A percentile compares a stretch with the other conserved stretches of the same genome.
Evolutionary conservation across 2,329 filamentous ascomycete species (phyloP).

Genomic region (Tricladium varicosporioides): DNA sequence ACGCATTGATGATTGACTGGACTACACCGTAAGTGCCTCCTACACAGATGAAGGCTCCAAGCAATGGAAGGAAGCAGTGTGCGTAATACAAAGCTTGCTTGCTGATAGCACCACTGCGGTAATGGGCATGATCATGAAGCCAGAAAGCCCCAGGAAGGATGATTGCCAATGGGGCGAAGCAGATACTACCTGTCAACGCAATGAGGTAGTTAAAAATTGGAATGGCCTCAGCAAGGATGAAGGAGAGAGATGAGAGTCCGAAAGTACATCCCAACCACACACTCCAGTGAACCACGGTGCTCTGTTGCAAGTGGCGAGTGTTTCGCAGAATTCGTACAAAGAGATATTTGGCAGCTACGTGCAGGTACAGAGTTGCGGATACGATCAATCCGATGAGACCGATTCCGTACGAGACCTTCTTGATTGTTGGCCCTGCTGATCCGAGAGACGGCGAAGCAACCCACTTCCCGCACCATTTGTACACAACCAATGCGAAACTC

Average conservation of each 20-base stretch:
- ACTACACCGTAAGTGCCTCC: conserved; percentile 46
- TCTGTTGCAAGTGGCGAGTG: conserved; percentile 49
- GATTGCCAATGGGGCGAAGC: conserved; percentile 50
- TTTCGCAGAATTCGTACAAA: conserved; percentile 54
- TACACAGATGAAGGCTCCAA: conserved; percentile 39
- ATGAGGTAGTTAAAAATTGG: conserved; percentile 54
- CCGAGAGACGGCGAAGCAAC: conserved; percentile 61
- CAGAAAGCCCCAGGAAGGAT: conserved; percentile 48
- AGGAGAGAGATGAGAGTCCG: conserved; percentile 42
- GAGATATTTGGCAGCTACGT: conserved; percentile 53
- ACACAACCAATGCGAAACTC: conserved; percentile 51
- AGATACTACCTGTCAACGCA: conserved; percentile 47
- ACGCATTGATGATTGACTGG: conserved; percentile 50
- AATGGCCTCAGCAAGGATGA: conserved; percentile 51
- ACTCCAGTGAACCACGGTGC: conserved; percentile 49
- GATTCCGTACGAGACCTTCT: conserved; percentile 61
- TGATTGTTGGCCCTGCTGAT: conserved; percentile 56
- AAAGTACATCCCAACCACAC: conserved; percentile 49
- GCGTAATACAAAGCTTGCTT: conserved; percentile 32
- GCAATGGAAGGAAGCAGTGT: conserved; percentile 36
- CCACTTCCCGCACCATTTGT: conserved; percentile 60
- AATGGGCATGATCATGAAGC: conserved; percentile 46
- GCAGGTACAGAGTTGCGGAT: conserved; percentile 39
- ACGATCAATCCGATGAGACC: conserved; percentile 54
- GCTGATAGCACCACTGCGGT: conserved; percentile 36